phyloP scores from a whole-genome alignment of 2,329 filamentous ascomycete genomes.

The Alternaria brassicae region DNA sequence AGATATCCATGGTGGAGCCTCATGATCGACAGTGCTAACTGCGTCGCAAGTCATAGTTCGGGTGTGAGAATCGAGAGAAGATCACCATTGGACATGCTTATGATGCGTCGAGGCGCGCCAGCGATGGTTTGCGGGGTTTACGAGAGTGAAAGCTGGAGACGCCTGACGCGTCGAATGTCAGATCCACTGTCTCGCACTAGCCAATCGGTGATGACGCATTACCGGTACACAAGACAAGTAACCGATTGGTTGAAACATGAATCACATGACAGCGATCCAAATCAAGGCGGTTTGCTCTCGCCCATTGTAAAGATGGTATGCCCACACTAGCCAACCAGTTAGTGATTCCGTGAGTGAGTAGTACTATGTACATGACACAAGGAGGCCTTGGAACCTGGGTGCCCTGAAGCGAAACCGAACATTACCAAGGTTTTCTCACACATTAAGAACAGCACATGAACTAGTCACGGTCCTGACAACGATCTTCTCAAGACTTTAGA shows the following conservation, averaged over 20 bases:
- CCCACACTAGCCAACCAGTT: too few relatives aligned
- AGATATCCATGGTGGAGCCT: background rate
- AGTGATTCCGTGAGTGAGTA: too few relatives aligned
- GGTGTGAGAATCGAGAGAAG: background rate
- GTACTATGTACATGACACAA: too few relatives aligned
- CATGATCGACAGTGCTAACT: background rate
- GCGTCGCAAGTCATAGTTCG: background rate
- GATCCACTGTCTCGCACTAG: background rate
- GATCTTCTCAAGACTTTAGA: background rate
- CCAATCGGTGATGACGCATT: background rate
- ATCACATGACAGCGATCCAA: too few relatives aligned
- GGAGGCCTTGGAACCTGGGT: too few relatives aligned
- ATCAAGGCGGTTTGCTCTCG: too few relatives aligned
- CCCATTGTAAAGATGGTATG: too few relatives aligned
- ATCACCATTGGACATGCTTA: background rate
- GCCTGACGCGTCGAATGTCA: background rate
- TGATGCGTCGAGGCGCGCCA: background rate
- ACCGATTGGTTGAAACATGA: too few relatives aligned
- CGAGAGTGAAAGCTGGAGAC: constrained; percentile 2
- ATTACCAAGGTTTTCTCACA: too few relatives aligned
- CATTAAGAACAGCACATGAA: too few relatives aligned
- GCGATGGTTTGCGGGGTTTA: background rate
- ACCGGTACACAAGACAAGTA: background rate
- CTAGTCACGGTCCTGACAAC: too few relatives aligned
- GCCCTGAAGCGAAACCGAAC: too few relatives aligned